phyloP scores from a whole-genome alignment of 768 basidiomycete genomes.

The Calocera cornea region DNA sequence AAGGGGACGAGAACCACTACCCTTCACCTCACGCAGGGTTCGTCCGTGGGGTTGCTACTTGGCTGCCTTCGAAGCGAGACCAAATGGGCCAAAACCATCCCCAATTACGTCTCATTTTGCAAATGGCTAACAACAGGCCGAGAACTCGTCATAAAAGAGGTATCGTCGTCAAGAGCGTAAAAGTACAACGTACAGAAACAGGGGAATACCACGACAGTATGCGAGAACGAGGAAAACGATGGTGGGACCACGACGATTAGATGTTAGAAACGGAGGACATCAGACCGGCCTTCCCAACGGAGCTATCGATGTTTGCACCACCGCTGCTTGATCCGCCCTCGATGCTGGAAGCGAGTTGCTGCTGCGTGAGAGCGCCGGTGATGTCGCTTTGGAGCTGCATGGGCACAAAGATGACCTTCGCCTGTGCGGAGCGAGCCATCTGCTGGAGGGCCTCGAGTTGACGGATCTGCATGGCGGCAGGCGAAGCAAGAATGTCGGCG shows the following conservation, averaged over 20 bases:
- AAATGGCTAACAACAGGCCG: not conserved
- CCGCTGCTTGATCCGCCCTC: not conserved
- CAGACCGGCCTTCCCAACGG: not conserved
- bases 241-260: not conserved
- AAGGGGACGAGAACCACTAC: not conserved
- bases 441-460: constrained; percentile 91
- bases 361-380: not conserved
- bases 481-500: constrained; percentile 84
- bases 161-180: not conserved
- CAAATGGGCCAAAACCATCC: not conserved
- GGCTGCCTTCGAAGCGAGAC: not conserved
- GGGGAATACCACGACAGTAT: not conserved
- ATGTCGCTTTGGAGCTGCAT: constrained; percentile 33
- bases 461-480: constrained; percentile 95
- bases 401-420: constrained; percentile 89
- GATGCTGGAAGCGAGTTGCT: not conserved
- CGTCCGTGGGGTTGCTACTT: too few species aligned
- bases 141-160: not conserved
- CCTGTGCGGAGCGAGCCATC: constrained; percentile 80
- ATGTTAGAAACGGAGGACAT: not conserved
- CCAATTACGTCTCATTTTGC: not conserved
- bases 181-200: not conserved
- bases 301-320: not conserved
- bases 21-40: too few species aligned
- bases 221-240: not conserved